Evolutionary conservation across 768 basidiomycete species (phyloP), one percentile per base, ranked within the genome.

Genomic region (Sutorius australiensis): DNA sequence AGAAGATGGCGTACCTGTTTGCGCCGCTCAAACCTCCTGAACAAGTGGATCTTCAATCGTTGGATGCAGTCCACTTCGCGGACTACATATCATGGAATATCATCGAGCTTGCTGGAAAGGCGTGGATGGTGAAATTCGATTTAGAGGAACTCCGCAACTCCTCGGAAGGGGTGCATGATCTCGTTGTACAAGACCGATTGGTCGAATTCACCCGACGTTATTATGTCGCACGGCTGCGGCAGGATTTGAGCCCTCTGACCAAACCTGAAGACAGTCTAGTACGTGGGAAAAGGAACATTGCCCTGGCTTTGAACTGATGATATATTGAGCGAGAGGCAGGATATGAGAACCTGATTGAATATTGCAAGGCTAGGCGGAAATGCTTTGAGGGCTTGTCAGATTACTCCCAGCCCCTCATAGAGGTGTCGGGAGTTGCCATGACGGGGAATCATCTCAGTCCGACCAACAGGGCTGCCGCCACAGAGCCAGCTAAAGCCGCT

Each of bases 181-280:
- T 82, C 24, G 72, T 93, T 19, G 72, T 94, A 32, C 87, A 90
- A 67, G 90, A 92, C 60, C 76, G 89, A 53, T 76, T 75, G 71
- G 80, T 81, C n/a, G 88, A 89, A 63, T 88, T 85, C 61, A 89
- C 88, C 2, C 74, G 84, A 54, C 77, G 89, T 41, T 91, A 86
- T 64, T 78, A 77, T 60, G 79, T 78, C 17, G 63, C 80, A 27
- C 70, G 66, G 39, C 66, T 91, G 31, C 74, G 89, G 46, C 70
- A 61, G 19, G 92, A 93, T 66, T 64, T 94, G 60, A 84, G 78
- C 14, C 91, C 92, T 28, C 66, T 86, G 54, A 87, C 86, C 67
- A 84, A 83, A 61, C 84, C 85, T 9, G 71, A 67, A 21, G 86
- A 86, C 62, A 82, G 82, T 53, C 70, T 75, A 31, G 87, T 89